These are phyloP conservation scores for Blastomyces gilchristii DNA, from an alignment of 2,329 filamentous ascomycete species.

Conservation along the genomic window DNA sequence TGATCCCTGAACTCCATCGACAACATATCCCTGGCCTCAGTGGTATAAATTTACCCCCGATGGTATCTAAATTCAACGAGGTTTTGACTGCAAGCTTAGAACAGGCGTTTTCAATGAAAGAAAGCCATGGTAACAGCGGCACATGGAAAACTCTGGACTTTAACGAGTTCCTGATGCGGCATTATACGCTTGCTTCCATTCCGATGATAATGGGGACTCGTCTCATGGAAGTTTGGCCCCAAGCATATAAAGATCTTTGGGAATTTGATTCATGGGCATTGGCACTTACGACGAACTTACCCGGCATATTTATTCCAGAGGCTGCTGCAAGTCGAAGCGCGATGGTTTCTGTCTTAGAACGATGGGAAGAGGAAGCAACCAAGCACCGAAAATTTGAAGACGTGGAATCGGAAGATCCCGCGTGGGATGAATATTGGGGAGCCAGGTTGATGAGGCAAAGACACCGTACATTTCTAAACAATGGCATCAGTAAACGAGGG, in stretches of 20 bases:
- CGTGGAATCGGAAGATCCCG: constrained; percentile 25
- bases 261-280: constrained; percentile 16
- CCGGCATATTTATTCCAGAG: constrained; percentile 14
- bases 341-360: constrained; percentile 12
- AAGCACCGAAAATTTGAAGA: constrained; percentile 19
- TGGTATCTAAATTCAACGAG: constrained; percentile 15
- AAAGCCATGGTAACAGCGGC: neutral
- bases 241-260: constrained; percentile 16
- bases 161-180: constrained; percentile 14
- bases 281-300: constrained; percentile 13
- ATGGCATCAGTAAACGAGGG: constrained; percentile 9
- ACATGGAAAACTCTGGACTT: constrained; percentile 18
- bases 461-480: constrained; percentile 5
- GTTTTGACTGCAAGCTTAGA: constrained; percentile 15
- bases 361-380: constrained; percentile 14
- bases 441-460: constrained; percentile 8
- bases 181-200: constrained; percentile 16
- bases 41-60: constrained; percentile 8
- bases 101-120: constrained; percentile 13
- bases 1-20: constrained; percentile 14
- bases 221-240: constrained; percentile 17
- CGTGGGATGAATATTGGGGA: constrained; percentile 16
- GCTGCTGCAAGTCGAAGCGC: constrained; percentile 13
- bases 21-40: constrained; percentile 13
- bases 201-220: constrained; percentile 16